A percentile compares a stretch with the other conserved stretches of the same genome.
These are phyloP conservation scores for Coniella lustricola DNA, from an alignment of 2,329 filamentous ascomycete species.

Conservation along the genomic window DNA sequence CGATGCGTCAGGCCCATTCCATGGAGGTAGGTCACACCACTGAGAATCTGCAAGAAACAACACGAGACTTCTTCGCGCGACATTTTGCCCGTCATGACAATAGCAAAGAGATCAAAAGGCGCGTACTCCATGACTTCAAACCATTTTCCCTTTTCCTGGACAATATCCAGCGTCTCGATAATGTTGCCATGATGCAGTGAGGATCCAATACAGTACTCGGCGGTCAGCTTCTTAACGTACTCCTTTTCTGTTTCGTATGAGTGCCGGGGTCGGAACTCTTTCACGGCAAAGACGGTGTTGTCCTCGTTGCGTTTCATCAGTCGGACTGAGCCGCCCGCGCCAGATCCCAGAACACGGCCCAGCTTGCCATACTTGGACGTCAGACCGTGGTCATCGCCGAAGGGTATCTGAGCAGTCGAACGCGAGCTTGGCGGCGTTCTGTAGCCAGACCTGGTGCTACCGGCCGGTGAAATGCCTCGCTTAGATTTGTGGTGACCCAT, in stretches of 20 bases:
- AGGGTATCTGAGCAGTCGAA: constrained; percentile 63
- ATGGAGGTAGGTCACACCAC: constrained; percentile 89
- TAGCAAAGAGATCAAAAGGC: constrained; percentile 91
- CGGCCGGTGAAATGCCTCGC: constrained; percentile 56
- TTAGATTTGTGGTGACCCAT: constrained; percentile 65
- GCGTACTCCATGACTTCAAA: constrained; percentile 99
- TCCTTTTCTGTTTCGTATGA: constrained; percentile 91
- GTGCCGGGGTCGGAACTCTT: constrained; percentile 89
- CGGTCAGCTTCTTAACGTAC: constrained; percentile 96
- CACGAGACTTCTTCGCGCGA: constrained; percentile 82
- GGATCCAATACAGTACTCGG: constrained; percentile 96
- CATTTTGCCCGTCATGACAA: constrained; percentile 99
- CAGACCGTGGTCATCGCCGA: constrained; percentile 88
- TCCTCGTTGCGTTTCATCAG: constrained; percentile 92
- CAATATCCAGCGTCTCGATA: constrained; percentile 94
- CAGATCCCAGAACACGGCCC: constrained; percentile 86
- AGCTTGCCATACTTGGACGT: constrained; percentile 93
- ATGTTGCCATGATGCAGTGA: constrained; percentile 97
- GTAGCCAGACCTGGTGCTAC: constrained; percentile 42
- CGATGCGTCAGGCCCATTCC: constrained; percentile 91
- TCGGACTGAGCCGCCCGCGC: constrained; percentile 88
- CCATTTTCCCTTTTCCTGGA: constrained; percentile 90
- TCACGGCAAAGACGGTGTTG: constrained; percentile 90
- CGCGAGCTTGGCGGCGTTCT: constrained; percentile 42
- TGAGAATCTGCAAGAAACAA: constrained; percentile 88